Conservation (phyloP, 2,329 filamentous ascomycete species). For the Fusarium sp. region DNA sequence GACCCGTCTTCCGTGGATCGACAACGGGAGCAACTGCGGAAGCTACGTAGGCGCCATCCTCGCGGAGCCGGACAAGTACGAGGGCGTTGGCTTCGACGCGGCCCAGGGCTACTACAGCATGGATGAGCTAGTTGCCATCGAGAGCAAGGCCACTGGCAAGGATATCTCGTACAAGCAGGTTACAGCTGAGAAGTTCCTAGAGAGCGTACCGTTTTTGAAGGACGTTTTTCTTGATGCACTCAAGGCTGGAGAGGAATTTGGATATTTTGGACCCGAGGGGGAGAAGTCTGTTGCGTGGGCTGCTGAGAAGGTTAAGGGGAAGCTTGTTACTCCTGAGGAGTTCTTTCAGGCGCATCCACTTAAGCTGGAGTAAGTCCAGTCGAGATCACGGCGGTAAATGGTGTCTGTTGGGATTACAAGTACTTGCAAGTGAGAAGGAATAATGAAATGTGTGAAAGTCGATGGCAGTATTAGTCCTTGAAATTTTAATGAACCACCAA, state of each 20-base stretch:
- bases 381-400: background rate
- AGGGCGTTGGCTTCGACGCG: slow-evolving; percentile 60
- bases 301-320: slow-evolving; percentile 37
- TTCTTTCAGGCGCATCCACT: slow-evolving; percentile 37
- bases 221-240: slow-evolving; percentile 31
- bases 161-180: slow-evolving; percentile 44
- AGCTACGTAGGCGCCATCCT: slow-evolving; percentile 59
- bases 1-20: slow-evolving; percentile 59
- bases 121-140: slow-evolving; percentile 55
- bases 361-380: slow-evolving; percentile 11
- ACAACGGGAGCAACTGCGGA: slow-evolving; percentile 60
- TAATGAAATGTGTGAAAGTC: no score
- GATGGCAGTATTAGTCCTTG: no score
- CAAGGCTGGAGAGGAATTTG: slow-evolving; percentile 36
- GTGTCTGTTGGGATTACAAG: no score
- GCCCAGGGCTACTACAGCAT: slow-evolving; percentile 57
- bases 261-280: slow-evolving; percentile 40
- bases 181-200: slow-evolving; percentile 36
- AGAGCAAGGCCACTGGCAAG: slow-evolving; percentile 58
- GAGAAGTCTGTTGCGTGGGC: slow-evolving; percentile 43
- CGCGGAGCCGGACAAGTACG: slow-evolving; percentile 57
- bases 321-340: slow-evolving; percentile 41
- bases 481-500: no score
- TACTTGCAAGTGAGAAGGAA: background rate
- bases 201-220: slow-evolving; percentile 18